Percentiles rank a stretch among this genome's conserved stretches.
Conservation (phyloP, 2,329 filamentous ascomycete genomes). For the Tolypocladium nubicola region DNA sequence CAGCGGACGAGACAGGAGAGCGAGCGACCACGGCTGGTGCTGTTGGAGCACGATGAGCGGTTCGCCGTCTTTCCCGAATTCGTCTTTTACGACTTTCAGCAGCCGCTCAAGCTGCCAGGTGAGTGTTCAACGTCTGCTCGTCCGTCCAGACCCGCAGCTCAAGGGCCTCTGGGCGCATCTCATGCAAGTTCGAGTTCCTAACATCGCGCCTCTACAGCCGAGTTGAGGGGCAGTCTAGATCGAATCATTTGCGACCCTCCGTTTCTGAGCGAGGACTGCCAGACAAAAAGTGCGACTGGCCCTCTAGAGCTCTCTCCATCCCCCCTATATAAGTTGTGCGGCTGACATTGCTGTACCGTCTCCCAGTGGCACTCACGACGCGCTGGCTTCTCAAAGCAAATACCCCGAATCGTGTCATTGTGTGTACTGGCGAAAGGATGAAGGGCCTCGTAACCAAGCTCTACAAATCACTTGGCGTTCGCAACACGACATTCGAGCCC, state of each 20-base stretch:
- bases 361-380: constrained; percentile 57
- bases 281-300: constrained; percentile 54
- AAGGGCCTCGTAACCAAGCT: constrained; percentile 50
- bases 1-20: constrained; percentile 10
- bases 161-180: neutral
- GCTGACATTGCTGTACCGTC: constrained; percentile 2
- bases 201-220: constrained; percentile 17
- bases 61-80: constrained; percentile 69
- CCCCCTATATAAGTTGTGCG: neutral
- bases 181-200: neutral
- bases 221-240: constrained; percentile 55
- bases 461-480: constrained; percentile 53
- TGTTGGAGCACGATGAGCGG: constrained; percentile 65
- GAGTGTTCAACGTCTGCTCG: constrained; percentile 8
- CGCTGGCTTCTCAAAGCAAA: constrained; percentile 54
- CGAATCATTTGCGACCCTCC: constrained; percentile 68
- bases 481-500: constrained; percentile 58
- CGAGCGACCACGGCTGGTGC: constrained; percentile 43
- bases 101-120: constrained; percentile 56
- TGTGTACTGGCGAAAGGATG: constrained; percentile 75
- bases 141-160: neutral
- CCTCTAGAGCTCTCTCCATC: neutral
- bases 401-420: constrained; percentile 35
- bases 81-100: constrained; percentile 61
- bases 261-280: constrained; percentile 70